Percentiles rank a stretch among this genome's conserved stretches.
phyloP scores from a whole-genome alignment of 2,329 filamentous ascomycete species.

The Ophiostoma himal-ulmi region DNA sequence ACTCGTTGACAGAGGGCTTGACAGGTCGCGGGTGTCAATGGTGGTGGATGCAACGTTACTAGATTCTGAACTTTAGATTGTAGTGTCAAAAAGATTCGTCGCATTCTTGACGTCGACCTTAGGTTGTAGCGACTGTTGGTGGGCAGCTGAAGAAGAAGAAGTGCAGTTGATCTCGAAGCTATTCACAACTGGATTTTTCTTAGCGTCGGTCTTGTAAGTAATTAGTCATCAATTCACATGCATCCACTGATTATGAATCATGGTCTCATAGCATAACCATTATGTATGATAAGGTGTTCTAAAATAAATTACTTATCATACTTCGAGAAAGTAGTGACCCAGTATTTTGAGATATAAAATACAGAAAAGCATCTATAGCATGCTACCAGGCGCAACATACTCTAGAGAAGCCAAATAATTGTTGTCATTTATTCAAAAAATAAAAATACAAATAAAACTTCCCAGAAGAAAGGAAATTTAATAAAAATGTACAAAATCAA shows the following conservation, averaged over 20 bases:
- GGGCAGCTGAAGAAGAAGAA: neutral
- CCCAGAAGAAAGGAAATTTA: no score
- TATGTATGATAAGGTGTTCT: no score
- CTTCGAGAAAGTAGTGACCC: no score
- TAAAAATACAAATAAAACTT: no score
- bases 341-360: no score
- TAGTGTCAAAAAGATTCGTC: neutral
- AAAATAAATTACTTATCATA: no score
- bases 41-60: neutral
- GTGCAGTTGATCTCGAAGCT: neutral
- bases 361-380: no score
- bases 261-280: no score
- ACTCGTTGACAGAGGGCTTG: neutral
- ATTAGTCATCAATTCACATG: neutral
- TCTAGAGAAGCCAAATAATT: no score
- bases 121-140: neutral
- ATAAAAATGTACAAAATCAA: no score
- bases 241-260: neutral
- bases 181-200: conserved; percentile 3
- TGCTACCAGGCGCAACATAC: no score
- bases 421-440: no score
- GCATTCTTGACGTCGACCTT: neutral
- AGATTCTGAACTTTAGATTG: neutral
- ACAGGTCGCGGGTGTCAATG: neutral
- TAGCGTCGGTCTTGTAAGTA: neutral